phyloP scores from a whole-genome alignment of 2,329 filamentous ascomycete species.

The Aspergillus pseudotamarii region DNA sequence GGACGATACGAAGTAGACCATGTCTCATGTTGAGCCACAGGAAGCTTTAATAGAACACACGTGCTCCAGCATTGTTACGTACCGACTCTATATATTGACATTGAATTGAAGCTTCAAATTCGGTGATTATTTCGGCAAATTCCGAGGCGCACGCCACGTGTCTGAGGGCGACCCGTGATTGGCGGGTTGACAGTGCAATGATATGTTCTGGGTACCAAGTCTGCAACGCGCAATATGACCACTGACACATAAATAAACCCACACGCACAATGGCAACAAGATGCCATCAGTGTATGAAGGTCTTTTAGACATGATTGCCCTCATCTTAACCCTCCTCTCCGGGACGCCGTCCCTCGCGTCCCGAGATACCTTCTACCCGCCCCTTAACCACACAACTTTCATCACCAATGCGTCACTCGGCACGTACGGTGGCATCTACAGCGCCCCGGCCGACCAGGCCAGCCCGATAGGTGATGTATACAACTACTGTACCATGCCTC shows the following conservation, averaged over 20 bases:
- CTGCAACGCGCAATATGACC: too few species aligned
- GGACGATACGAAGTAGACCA: too few species aligned
- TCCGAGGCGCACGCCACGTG: background rate
- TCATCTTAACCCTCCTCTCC: slow-evolving; percentile 13
- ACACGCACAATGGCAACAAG: background rate
- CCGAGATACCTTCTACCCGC: slow-evolving; percentile 37
- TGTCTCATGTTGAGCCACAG: background rate
- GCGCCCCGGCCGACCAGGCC: slow-evolving; percentile 27
- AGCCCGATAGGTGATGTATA: slow-evolving; percentile 35
- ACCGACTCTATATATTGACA: too few species aligned
- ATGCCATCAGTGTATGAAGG: slow-evolving; percentile 19
- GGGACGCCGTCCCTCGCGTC: slow-evolving; percentile 14
- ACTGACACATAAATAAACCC: background rate
- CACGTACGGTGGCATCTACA: slow-evolving; percentile 42
- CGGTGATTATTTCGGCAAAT: background rate
- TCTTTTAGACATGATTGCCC: slow-evolving; percentile 20
- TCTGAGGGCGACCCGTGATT: background rate
- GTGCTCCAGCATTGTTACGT: background rate
- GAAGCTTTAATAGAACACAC: background rate
- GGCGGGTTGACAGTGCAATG: background rate
- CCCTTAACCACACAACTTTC: slow-evolving; percentile 41
- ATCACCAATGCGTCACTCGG: slow-evolving; percentile 40
- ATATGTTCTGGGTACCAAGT: background rate
- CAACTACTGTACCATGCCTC: slow-evolving; percentile 46
- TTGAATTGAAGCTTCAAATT: too few species aligned